phyloP scores from a whole-genome alignment of 176 grass and related monocot genomes.

The Paspalum vaginatum region DNA sequence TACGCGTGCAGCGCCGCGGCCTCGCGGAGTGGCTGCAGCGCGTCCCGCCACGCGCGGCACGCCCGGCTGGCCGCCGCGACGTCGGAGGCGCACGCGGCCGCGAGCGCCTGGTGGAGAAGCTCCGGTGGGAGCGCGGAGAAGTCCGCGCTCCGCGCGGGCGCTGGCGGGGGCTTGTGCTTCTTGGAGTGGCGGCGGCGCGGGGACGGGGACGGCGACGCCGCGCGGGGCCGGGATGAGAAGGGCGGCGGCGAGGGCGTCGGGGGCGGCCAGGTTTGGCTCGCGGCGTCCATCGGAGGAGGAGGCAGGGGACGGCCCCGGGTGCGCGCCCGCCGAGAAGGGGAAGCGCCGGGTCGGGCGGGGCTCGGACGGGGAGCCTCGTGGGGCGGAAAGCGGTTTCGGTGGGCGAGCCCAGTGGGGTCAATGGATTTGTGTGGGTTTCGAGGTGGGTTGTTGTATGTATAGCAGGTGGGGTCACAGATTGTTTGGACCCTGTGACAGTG shows the following conservation, averaged over 20 bases:
- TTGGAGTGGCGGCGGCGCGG: constrained; percentile 38
- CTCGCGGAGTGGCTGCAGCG: constrained; percentile 72
- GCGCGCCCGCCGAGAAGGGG: constrained; percentile 14
- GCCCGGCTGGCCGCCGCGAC: constrained; percentile 56
- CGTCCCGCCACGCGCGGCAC: constrained; percentile 71
- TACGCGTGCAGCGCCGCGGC: constrained; percentile 57
- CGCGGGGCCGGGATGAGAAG: constrained; percentile 39
- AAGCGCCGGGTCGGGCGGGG: too few species aligned
- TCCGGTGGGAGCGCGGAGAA: constrained; percentile 61
- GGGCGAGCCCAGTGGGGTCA: neutral
- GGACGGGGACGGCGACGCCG: neutral
- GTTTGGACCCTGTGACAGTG: neutral
- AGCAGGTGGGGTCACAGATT: neutral
- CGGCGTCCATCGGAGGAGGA: constrained; percentile 41
- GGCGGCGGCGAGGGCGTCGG: constrained; percentile 40
- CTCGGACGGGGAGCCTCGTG: too few species aligned
- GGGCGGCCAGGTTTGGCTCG: constrained; percentile 54
- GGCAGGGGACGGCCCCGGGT: neutral
- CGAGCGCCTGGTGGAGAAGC: constrained; percentile 41
- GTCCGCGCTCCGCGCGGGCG: constrained; percentile 6
- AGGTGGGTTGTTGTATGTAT: neutral
- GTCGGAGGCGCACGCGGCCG: constrained; percentile 40
- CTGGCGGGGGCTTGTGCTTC: constrained; percentile 15
- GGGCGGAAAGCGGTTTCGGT: neutral
- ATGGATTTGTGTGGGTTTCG: constrained; percentile 9